These are phyloP conservation scores for Tylopilus sp. DNA, from an alignment of 1,284 basidiomycete species.

Conservation along the genomic window DNA sequence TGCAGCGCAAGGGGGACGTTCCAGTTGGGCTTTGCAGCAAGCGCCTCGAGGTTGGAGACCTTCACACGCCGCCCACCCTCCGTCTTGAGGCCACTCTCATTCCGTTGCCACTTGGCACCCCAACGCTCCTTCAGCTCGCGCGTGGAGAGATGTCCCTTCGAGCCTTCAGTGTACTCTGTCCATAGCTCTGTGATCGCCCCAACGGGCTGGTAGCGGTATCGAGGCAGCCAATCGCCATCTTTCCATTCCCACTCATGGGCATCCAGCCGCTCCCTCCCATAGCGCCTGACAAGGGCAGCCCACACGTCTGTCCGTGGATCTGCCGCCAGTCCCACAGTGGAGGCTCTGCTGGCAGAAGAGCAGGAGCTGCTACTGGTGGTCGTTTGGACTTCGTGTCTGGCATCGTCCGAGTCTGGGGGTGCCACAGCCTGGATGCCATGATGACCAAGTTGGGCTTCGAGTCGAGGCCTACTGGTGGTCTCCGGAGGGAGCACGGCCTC, in stretches of 20 bases:
- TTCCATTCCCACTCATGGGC: too few relatives aligned
- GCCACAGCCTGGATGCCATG: too few relatives aligned
- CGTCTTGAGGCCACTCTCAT: constrained; percentile 12
- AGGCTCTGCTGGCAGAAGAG: background rate
- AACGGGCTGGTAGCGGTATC: constrained; percentile 9
- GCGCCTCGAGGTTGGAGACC: constrained; percentile 8
- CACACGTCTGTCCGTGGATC: too few relatives aligned
- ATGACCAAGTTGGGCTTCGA: too few relatives aligned
- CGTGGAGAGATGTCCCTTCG: constrained; percentile 11
- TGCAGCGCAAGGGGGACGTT: constrained; percentile 11
- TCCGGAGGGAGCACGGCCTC: too few relatives aligned
- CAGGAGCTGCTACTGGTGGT: too few relatives aligned
- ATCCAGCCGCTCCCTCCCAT: background rate
- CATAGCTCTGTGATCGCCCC: constrained; percentile 12
- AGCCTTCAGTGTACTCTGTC: constrained; percentile 11
- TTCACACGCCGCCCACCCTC: constrained; percentile 9
- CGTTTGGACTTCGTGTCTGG: too few relatives aligned
- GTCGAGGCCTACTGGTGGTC: too few relatives aligned
- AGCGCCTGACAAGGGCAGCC: background rate
- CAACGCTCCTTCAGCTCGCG: constrained; percentile 14
- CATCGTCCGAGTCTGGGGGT: too few relatives aligned
- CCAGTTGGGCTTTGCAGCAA: constrained; percentile 15
- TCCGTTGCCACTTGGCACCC: constrained; percentile 14
- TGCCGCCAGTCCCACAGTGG: too few relatives aligned
- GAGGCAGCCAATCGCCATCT: constrained; percentile 10